Evolutionary conservation across 306 rosid genomes (phyloP), one percentile per base, ranked within the genome.

Genomic region (Castanopsis chinensis): DNA sequence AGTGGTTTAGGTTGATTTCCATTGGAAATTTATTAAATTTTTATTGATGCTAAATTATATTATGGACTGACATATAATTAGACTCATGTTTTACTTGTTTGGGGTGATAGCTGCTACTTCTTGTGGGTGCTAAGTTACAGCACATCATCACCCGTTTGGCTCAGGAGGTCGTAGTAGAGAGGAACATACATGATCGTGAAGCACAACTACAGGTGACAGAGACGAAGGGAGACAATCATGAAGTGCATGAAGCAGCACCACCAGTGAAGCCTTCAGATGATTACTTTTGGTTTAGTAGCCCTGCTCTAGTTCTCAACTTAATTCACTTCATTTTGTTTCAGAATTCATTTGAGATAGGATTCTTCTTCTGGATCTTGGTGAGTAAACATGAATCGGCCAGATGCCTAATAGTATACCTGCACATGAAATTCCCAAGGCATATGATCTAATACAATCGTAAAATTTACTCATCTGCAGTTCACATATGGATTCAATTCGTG

Each of bases 291-390:
- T 95, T 95, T 64, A 14, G 37, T n/a, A 30, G 64, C 0, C 98
- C 99, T 2, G 19, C 69, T n/a, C 60, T 91, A 43, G 88, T 95
- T 78, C 96, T 91, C 12, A 0, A 70, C 79, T 82, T 95, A 57
- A 90, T 95, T 84, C 98, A 95, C 85, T 92, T 95, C 93, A 95
- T 92, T 86, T 80, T 95, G 86, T 92, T 95, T 67, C 99, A 95
- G 73, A 95, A 95, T 70, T 79, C 99, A 53, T 95, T 92, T 52
- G 99, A 95, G 91, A 90, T 95, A 5, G 99, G 97, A 5, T 92
- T 95, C 87, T 92, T 92, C 91, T 95, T 92, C 79, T 92, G 98
- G 99, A 90, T 95, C 78, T 91, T 76, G 98, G 98, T 95, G 83
- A 78, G 85, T 19, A 68, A 69, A 56, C 15, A 28, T 30, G 56